Evolutionary conservation across 2,329 filamentous ascomycete species (phyloP), one percentile per base, ranked within the genome.

Genomic region (Paraphoma chrysanthemicola): DNA sequence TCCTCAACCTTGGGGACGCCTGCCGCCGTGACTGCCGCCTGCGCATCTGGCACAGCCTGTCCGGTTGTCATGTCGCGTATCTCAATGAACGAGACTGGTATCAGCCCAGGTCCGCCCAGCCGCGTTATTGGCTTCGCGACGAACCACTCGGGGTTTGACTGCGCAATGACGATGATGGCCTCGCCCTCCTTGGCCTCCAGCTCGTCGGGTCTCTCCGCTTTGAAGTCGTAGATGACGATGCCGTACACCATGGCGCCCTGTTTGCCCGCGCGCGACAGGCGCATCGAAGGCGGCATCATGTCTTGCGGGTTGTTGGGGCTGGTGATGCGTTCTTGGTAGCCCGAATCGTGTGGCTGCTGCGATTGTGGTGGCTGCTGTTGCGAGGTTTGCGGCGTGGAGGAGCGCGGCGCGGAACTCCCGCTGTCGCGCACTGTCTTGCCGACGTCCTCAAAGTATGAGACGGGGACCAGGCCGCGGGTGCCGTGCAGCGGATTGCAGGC

Each of bases 61-160:
- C 94, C 93, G 0, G 91, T 93, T 5, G 88, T 87, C 90, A 97
- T 97, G 76, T 98, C 95, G 74, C 92, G 86, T 67, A 99, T 94
- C 79, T 99, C 93, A 66, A 99, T 92, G 75, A 97, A 98, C 0
- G 93, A 96, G 31, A 98, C 94, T 1, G 95, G 95, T 64, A 99
- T 98, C 68, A 99, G 80, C 41, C 95, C 95, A 0, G 95, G 95
- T 1, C 95, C 95, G 43, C 95, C 95, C n/a, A 99, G 83, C 64
- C 95, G 86, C 60, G 93, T 94, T 74, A 99, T 99, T n/a, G 95
- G 95, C 79, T 99, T 99, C 48, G 95, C 95, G 59, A 99, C 94
- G 72, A 98, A 98, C 95, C 95, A 99, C 78, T 99, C 95, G 5
- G 94, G 92, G 71, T 98, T 98, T 6, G 94, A 98, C 77, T 98